A percentile compares a stretch with the other conserved stretches of the same genome.
Evolutionary conservation across 2,329 filamentous ascomycete genomes (phyloP).

Genomic region (Colletotrichum sansevieriae): DNA sequence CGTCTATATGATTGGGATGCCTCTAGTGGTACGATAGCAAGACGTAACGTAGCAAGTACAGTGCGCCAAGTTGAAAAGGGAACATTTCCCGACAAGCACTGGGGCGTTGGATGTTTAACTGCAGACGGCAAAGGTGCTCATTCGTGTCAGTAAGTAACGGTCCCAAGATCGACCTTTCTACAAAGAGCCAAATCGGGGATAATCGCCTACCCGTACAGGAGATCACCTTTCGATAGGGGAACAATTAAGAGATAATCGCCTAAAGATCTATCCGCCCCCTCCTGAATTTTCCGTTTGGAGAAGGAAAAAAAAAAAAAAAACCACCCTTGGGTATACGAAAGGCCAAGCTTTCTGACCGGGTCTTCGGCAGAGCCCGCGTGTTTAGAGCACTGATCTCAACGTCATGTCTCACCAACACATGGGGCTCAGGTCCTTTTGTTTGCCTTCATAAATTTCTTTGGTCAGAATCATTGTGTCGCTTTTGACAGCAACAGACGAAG

Average conservation of each 20-base stretch:
- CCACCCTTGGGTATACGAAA: not conserved
- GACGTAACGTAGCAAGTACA: not conserved
- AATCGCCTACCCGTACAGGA: not conserved
- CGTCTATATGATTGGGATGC: no score
- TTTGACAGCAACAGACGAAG: not conserved
- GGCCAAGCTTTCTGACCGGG: slow-evolving; percentile 23
- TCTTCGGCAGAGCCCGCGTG: slow-evolving; percentile 15
- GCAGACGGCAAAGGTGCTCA: slow-evolving; percentile 14
- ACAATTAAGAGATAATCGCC: not conserved
- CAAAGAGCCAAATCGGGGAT: not conserved
- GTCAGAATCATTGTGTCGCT: not conserved
- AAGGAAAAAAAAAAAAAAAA: fast-evolving
- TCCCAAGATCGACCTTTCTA: slow-evolving; percentile 13
- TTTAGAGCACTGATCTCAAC: slow-evolving; percentile 22
- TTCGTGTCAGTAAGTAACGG: slow-evolving; percentile 19
- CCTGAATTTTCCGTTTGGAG: not conserved
- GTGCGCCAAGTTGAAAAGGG: not conserved
- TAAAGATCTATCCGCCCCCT: not conserved
- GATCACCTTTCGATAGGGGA: slow-evolving; percentile 2
- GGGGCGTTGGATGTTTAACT: not conserved
- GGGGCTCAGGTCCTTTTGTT: not conserved
- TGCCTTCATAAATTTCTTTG: slow-evolving; percentile 1
- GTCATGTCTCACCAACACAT: slow-evolving; percentile 22
- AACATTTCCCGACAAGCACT: not conserved
- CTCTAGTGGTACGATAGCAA: no score